A percentile compares a stretch with the other conserved stretches of the same genome.
Evolutionary conservation across 495 filamentous ascomycete genomes (phyloP).

Genomic region (Talaromyces wortmannii): DNA sequence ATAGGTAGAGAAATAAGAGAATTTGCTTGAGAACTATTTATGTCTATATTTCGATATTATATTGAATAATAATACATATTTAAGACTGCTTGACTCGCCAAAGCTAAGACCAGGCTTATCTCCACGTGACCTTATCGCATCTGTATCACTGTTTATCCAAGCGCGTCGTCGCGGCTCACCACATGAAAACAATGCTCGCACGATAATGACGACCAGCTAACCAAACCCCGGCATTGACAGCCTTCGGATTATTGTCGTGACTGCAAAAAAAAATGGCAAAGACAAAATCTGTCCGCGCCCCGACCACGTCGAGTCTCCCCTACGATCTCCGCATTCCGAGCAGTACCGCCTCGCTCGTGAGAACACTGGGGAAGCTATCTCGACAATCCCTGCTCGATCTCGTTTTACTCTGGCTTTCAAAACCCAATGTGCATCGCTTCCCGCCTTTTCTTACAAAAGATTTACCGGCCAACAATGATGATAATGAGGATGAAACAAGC

Average conservation of each 20-base stretch:
- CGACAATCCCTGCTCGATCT: constrained; percentile 63
- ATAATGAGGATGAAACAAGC: constrained; percentile 26
- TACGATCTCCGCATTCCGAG: constrained; percentile 55
- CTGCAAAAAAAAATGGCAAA: not conserved
- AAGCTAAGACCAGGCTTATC: not conserved
- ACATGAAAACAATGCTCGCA: not conserved
- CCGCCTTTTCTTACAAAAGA: constrained; percentile 28
- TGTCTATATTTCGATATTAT: too few species aligned
- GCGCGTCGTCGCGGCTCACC: not conserved
- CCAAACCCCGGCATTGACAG: not conserved
- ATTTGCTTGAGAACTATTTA: too few species aligned
- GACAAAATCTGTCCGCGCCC: constrained; percentile 29
- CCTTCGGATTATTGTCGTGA: not conserved
- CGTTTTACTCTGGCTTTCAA: constrained; percentile 66
- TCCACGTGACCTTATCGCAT: not conserved
- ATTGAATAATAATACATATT: too few species aligned
- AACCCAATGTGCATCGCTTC: constrained; percentile 50
- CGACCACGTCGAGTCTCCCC: constrained; percentile 43
- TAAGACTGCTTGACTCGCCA: too few species aligned
- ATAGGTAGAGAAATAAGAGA: too few species aligned
- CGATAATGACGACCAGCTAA: not conserved
- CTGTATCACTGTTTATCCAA: not conserved
- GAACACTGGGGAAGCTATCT: constrained; percentile 60
- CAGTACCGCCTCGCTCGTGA: constrained; percentile 53
- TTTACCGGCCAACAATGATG: constrained; percentile 12